Evolutionary conservation across 768 basidiomycete genomes (phyloP).

Genomic region (Leccinum imitatum): DNA sequence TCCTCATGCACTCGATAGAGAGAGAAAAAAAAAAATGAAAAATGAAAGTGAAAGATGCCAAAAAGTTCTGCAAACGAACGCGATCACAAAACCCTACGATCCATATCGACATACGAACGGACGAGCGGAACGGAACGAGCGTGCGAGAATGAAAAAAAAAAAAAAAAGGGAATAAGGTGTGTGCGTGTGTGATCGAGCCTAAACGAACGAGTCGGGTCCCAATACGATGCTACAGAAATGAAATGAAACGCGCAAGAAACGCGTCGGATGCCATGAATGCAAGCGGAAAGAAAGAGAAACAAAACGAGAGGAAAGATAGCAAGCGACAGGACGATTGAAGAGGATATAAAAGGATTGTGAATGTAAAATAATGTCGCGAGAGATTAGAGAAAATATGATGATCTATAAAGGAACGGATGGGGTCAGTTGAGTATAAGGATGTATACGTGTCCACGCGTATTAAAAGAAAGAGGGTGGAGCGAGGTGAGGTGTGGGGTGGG

Average conservation of each 20-base stretch:
- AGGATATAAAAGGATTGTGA: constrained; percentile 13
- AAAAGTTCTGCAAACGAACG: background rate
- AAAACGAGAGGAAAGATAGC: background rate
- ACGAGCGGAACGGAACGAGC: no score
- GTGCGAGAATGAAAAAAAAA: background rate
- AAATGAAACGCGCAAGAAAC: background rate
- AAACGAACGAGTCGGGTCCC: constrained; percentile 11
- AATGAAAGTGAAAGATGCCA: background rate
- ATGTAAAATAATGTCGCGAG: constrained; percentile 7
- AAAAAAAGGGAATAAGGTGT: background rate
- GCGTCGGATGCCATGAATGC: constrained; percentile 5
- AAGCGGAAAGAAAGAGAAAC: background rate
- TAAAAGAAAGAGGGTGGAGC: background rate
- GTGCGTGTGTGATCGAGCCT: background rate
- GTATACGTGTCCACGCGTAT: background rate
- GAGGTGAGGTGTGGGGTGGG: background rate
- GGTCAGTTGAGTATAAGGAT: background rate
- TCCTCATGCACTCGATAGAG: no score
- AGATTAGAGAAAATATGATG: constrained; percentile 12
- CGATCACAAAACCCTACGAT: background rate
- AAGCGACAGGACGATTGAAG: constrained; percentile 3
- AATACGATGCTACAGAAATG: constrained; percentile 15
- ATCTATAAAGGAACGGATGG: constrained; percentile 11
- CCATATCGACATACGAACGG: no score
- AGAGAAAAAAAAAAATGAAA: no score